Percentiles rank a stretch among this genome's conserved stretches.
phyloP scores from a whole-genome alignment of 345 rosid species.

The Ceriops zippeliana region DNA sequence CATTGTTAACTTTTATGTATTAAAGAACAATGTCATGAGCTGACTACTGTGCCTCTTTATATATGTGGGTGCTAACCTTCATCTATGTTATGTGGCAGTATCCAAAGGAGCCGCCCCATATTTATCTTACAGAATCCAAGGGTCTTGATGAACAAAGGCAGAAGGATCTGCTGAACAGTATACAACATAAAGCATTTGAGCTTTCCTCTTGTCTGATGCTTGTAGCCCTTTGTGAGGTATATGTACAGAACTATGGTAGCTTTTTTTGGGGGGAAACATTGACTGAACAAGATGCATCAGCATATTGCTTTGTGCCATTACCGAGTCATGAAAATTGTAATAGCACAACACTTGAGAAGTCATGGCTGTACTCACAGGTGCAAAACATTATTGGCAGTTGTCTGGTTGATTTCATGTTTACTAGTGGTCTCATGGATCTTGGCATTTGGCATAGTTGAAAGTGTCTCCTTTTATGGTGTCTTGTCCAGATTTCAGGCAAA shows the following conservation, averaged over 20 bases:
- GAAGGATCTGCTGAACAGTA: constrained; percentile 45
- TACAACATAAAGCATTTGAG: constrained; percentile 55
- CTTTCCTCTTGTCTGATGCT: constrained; percentile 73
- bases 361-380: too few species aligned
- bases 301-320: too few species aligned
- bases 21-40: background rate
- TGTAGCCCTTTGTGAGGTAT: constrained; percentile 88
- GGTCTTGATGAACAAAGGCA: constrained; percentile 79
- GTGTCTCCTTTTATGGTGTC: too few species aligned
- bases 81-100: constrained; percentile 42
- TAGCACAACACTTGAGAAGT: too few species aligned
- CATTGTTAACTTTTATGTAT: background rate
- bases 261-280: background rate
- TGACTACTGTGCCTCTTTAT: background rate
- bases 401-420: too few species aligned
- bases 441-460: too few species aligned
- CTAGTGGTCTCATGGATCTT: too few species aligned
- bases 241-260: background rate
- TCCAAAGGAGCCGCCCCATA: constrained; percentile 66
- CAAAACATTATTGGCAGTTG: too few species aligned
- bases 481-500: too few species aligned
- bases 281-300: too few species aligned
- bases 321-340: too few species aligned
- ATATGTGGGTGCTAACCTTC: background rate
- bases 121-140: constrained; percentile 65